phyloP scores from a whole-genome alignment of 306 rosid species.

The Dryas alaskensis region DNA sequence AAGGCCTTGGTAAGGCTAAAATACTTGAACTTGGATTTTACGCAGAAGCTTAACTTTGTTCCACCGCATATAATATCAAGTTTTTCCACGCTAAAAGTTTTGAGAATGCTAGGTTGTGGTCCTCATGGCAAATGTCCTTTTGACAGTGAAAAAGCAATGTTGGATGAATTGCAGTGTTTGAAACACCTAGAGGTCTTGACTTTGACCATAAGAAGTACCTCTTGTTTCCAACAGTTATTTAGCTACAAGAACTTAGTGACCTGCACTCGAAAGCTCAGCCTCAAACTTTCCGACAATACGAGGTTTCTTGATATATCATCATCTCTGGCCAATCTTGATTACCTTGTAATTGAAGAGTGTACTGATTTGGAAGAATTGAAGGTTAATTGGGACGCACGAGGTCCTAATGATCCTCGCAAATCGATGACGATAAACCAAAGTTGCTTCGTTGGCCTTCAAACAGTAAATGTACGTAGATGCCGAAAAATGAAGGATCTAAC shows the following conservation, averaged over 20 bases:
- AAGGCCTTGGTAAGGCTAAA: background rate
- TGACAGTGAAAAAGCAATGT: background rate
- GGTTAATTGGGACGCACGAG: background rate
- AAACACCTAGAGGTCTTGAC: background rate
- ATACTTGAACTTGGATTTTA: background rate
- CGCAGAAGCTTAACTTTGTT: background rate
- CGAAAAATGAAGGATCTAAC: background rate
- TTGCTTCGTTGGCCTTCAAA: background rate
- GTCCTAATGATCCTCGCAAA: no score
- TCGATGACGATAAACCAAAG: background rate
- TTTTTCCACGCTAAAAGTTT: background rate
- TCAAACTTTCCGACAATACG: background rate
- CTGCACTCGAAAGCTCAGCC: background rate
- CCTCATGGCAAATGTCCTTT: no score
- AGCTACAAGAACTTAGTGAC: background rate
- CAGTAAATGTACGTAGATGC: background rate
- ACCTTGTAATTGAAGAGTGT: background rate
- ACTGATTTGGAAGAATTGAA: background rate
- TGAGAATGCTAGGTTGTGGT: background rate
- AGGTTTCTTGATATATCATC: conserved; percentile 23
- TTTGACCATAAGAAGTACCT: background rate
- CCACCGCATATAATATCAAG: background rate
- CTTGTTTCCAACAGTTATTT: background rate
- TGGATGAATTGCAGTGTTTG: background rate
- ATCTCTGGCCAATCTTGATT: background rate